phyloP scores from a whole-genome alignment of 108 stramenopile species.

The Conticribra guillardii region DNA sequence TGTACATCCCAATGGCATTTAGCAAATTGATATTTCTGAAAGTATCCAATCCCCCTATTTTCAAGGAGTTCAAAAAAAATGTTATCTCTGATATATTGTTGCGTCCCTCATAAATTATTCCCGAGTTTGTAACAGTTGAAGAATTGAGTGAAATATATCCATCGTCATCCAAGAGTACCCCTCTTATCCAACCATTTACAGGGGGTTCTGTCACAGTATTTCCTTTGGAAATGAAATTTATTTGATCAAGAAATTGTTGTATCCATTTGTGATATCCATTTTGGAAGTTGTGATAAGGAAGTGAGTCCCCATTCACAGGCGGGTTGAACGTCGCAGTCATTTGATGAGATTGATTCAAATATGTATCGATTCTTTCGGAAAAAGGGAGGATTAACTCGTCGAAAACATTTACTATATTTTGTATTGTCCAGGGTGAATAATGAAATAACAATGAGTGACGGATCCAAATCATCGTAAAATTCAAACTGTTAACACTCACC shows the following conservation, averaged over 20 bases:
- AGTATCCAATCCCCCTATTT: slow-evolving; percentile 50
- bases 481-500: too few species aligned
- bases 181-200: neutral
- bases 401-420: too few species aligned
- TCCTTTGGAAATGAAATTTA: neutral
- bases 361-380: neutral
- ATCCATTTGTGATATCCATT: neutral
- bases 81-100: neutral
- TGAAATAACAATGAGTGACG: too few species aligned
- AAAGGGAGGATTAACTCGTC: too few species aligned
- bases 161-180: neutral
- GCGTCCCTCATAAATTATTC: neutral
- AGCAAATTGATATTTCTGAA: slow-evolving; percentile 36
- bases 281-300: neutral
- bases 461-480: too few species aligned
- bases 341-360: neutral
- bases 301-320: neutral
- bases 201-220: neutral
- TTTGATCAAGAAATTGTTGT: neutral
- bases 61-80: neutral
- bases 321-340: neutral
- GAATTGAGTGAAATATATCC: neutral
- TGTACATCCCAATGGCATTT: slow-evolving; percentile 47
- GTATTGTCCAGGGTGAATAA: too few species aligned
- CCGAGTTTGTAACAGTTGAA: neutral